phyloP scores from a whole-genome alignment of 306 rosid species.

The Rosa chinensis region DNA sequence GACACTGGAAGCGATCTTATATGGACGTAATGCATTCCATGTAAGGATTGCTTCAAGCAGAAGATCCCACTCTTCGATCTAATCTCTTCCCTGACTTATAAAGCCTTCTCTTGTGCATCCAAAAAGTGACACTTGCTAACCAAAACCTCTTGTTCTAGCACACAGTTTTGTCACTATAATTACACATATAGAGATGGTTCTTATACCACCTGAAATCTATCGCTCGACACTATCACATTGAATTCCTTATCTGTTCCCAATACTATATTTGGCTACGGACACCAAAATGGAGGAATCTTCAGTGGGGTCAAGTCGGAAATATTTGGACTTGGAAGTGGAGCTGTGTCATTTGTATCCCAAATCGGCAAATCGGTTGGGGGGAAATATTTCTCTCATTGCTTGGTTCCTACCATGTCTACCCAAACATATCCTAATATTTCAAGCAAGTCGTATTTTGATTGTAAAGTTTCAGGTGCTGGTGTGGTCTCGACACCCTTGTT shows the following conservation, averaged over 20 bases:
- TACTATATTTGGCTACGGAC: neutral
- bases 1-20: constrained; percentile 9
- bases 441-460: constrained; percentile 16
- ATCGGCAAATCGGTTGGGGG: constrained; percentile 1
- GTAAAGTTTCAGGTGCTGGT: neutral
- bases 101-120: constrained; percentile 7
- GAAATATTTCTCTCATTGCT: constrained; percentile 14
- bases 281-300: constrained; percentile 8
- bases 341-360: constrained; percentile 14
- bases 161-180: neutral
- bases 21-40: constrained; percentile 3
- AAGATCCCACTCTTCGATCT: neutral
- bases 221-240: neutral
- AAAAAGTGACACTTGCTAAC: neutral
- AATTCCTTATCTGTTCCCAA: neutral
- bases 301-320: constrained; percentile 11
- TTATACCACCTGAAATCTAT: neutral
- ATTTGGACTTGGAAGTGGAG: constrained; percentile 18
- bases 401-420: constrained; percentile 1
- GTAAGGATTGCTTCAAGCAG: neutral
- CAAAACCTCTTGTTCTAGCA: neutral
- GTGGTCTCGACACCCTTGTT: constrained; percentile 11
- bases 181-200: constrained; percentile 6
- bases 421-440: neutral
- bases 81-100: neutral